Percentiles rank a stretch among this genome's conserved stretches.
Evolutionary conservation across 495 filamentous ascomycete species (phyloP).

Genomic region (Umbilicaria muhlenbergii): DNA sequence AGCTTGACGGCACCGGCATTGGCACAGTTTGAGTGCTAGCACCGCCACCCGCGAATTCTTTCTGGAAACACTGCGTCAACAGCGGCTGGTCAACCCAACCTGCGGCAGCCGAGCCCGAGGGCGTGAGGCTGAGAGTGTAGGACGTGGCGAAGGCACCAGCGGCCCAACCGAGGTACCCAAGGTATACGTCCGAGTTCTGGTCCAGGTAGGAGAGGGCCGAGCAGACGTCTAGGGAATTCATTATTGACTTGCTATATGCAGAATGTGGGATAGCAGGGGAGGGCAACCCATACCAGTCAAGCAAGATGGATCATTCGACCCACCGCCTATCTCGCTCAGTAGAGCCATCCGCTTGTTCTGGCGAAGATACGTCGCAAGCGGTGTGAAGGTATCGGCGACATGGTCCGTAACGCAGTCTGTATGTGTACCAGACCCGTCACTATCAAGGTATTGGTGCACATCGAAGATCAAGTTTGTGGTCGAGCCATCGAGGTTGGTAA

Average conservation of each 20-base stretch:
- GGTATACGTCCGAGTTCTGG: conserved; percentile 33
- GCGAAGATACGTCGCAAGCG: conserved; percentile 31
- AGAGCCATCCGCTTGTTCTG: conserved; percentile 33
- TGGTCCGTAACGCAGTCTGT: conserved; percentile 36
- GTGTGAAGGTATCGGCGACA: conserved; percentile 27
- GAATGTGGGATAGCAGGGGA: neutral
- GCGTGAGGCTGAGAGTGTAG: conserved; percentile 12
- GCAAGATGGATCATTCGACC: conserved; percentile 26
- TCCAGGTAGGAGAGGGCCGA: conserved; percentile 20
- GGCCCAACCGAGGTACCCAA: conserved; percentile 36
- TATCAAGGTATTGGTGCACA: conserved; percentile 40
- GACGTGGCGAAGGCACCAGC: conserved; percentile 29
- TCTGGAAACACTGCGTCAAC: conserved; percentile 6
- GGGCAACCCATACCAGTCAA: conserved; percentile 18
- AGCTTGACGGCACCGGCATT: too few species aligned
- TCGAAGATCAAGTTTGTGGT: conserved; percentile 40
- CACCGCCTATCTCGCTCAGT: conserved; percentile 39
- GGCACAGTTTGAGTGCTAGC: too few species aligned
- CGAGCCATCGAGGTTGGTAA: conserved; percentile 38
- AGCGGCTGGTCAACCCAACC: neutral
- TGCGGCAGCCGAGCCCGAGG: conserved; percentile 1
- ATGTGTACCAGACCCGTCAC: conserved; percentile 38
- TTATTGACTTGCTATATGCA: neutral
- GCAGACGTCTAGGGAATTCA: conserved; percentile 5
- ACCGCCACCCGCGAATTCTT: neutral